Conservation (phyloP, 139 green algal species). For the Prasinococcaceae sp. region DNA sequence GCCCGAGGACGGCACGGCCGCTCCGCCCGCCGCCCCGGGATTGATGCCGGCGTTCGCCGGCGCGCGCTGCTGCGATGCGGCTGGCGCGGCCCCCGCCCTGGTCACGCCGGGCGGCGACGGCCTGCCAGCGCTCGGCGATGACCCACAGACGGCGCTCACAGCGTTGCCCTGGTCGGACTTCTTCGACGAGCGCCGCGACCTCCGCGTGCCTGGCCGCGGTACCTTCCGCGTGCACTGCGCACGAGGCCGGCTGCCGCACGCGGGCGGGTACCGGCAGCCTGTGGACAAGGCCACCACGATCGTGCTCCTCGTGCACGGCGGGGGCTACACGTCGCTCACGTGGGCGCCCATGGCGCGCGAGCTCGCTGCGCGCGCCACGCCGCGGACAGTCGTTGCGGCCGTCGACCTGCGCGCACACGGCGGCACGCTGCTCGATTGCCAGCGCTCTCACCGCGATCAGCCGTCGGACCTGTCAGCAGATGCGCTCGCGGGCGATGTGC, state of each 20-base stretch:
- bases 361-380: neutral
- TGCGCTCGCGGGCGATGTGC: neutral
- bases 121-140: too few species aligned
- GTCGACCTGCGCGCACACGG: conserved; percentile 69
- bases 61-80: too few species aligned
- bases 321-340: conserved; percentile 67
- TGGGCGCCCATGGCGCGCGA: conserved; percentile 56
- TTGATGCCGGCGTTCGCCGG: too few species aligned
- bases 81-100: too few species aligned
- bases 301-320: conserved; percentile 65
- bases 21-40: too few species aligned
- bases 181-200: conserved; percentile 2
- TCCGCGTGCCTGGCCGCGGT: neutral
- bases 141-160: too few species aligned
- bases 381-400: conserved; percentile 49
- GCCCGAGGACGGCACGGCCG: too few species aligned
- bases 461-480: conserved; percentile 48
- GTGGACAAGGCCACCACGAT: neutral
- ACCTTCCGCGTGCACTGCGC: neutral
- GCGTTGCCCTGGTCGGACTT: too few species aligned
- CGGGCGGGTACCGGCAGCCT: neutral
- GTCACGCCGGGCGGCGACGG: too few species aligned
- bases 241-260: neutral
- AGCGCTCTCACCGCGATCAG: conserved; percentile 13
- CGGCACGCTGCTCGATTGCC: conserved; percentile 25